Percentiles rank a stretch among this genome's conserved stretches.
phyloP scores from a whole-genome alignment of 306 rosid species.

The Hippophae tibetana region DNA sequence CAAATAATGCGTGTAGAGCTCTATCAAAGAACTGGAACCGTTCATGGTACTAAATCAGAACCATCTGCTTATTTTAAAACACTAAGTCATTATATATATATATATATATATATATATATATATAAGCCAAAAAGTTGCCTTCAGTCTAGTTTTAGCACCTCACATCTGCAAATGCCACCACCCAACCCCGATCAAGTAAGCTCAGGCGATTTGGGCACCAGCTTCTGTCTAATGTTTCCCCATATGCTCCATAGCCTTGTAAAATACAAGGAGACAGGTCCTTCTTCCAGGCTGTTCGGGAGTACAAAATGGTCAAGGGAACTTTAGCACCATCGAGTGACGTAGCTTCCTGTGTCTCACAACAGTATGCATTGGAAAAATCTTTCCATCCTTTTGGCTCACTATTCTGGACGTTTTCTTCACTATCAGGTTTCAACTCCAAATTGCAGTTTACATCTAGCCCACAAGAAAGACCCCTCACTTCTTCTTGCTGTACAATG shows the following conservation, averaged over 20 bases:
- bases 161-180: constrained; percentile 86
- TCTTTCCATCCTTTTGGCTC: constrained; percentile 51
- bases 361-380: constrained; percentile 50
- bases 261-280: constrained; percentile 67
- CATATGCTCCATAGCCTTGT: constrained; percentile 90
- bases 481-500: constrained; percentile 79
- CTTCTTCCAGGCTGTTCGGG: constrained; percentile 49
- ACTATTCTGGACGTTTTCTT: constrained; percentile 21
- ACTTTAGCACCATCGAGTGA: constrained; percentile 59
- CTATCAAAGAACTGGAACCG: no score
- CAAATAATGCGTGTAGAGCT: not conserved
- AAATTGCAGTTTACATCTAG: constrained; percentile 18
- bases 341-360: constrained; percentile 58
- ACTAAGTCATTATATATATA: no score
- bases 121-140: no score
- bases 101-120: no score
- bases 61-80: no score
- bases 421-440: constrained; percentile 15
- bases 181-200: constrained; percentile 88
- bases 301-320: constrained; percentile 75
- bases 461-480: constrained; percentile 30
- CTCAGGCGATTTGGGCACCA: constrained; percentile 80
- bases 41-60: no score
- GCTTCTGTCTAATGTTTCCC: constrained; percentile 73
- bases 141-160: constrained; percentile 29